Evolutionary conservation across 371 early-diverging fungal genomes (phyloP), one percentile per base, ranked within the genome.

Genomic region (Mucor ambiguus): DNA sequence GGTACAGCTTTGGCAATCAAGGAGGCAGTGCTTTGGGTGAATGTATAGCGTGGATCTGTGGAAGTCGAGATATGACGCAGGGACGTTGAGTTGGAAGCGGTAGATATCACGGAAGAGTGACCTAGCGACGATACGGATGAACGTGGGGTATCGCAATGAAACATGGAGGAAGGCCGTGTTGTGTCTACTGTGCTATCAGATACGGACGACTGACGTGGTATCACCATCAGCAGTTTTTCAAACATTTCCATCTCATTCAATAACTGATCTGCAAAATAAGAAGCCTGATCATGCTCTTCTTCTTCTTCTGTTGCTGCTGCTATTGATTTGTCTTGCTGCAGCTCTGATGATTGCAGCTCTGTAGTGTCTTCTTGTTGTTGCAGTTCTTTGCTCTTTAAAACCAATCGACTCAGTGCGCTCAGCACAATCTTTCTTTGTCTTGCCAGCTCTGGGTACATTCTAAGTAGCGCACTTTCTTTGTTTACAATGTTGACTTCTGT

Each of bases 381-480:
- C 3, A 73, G 33, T 30, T 73, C 70, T 65, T 78, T 78, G 20
- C 77, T 73, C 71, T 77, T 79, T n/a, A 82, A 41, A 3, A 79
- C 83, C 3, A 83, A 66, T n/a, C 76, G 69, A 43, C 79, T 79
- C 18, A 83, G 63, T 4, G 71, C 59, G 24, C 67, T 74, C 11
- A 80, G 65, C 0, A 83, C 73, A 10, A 67, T 52, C 60, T 76
- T 77, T 28, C 83, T 68, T 44, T 83, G 83, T 12, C 71, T 65
- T 14, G 78, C 76, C 22, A 80, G 43, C 58, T 79, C 83, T 5
- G 83, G 81, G 43, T 72, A 70, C 11, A 67, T 58, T 54, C 69
- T 75, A 20, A 83, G 63, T 2, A 83, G 48, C 11, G 74, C 72
- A 6, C 76, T 75, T 49, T 83, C 83, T 57, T 80, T 83, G 41